Base-by-base conservation (phyloP, 2,329 filamentous ascomycete species). In the Penicillium rolfsii region DNA sequence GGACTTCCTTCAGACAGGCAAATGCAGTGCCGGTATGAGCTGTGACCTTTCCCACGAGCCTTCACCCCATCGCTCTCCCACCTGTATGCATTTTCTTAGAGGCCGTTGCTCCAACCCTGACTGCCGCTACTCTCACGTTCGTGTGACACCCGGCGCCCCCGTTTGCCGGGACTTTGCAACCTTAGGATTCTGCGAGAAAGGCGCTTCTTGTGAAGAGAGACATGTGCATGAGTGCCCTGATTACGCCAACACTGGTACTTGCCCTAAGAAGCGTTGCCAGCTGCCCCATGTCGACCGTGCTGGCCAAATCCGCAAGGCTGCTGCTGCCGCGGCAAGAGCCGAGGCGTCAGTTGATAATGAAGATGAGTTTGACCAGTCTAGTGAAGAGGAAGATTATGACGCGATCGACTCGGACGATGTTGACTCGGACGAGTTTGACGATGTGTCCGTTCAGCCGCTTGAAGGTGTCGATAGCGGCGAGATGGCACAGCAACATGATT, bases 161-260 rank as follows among this genome's bases (percentile, higher is more conserved):
- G 91, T 97, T 52, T 99, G 95, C 80, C 86, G 88, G 69, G 80
- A 86, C 22, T 98, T 99, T 81, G 94, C 91, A 30, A 86, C 88
- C 57, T 85, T 93, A 72, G 94, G 95, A 56, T 98, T 93, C 77
- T 98, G 95, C 81, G 88, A 90, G 63, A 91, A 90, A 74, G 95
- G 94, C 62, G 84, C 85, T 58, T 79, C 83, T 58, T 98, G 95
- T 78, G 79, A 86, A 62, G 87, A 95, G 65, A 89, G 93, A 63
- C 95, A 99, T 80, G 89, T 94, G 60, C 89, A 90, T 79, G 94
- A 98, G 77, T 98, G 95, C 77, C 94, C 95, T 64, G 91, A 96
- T 76, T 97, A 96, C 82, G 91, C 91, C 84, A 96, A 97, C 79
- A 91, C 86, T 62, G 94, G 94, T 71, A 82, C 83, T 64, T 99